Percentiles rank a stretch among this genome's conserved stretches.
Conservation (phyloP, 139 green algal species). For the Chlorella ohadii region DNA sequence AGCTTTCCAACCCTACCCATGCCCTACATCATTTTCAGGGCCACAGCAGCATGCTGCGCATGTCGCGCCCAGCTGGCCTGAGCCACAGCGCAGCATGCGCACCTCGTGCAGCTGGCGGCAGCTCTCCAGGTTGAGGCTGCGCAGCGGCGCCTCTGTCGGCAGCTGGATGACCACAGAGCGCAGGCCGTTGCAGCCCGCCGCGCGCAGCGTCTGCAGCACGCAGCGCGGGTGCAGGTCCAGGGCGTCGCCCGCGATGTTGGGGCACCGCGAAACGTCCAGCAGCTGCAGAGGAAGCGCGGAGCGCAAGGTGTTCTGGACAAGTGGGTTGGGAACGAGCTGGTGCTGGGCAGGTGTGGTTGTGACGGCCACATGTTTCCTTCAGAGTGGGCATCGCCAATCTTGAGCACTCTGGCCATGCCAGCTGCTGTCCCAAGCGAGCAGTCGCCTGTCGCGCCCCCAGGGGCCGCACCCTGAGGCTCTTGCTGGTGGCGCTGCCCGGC, state of each 20-base stretch:
- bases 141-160: conserved; percentile 7
- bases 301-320: neutral
- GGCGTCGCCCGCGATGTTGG: neutral
- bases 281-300: neutral
- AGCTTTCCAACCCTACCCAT: too few relatives aligned
- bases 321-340: too few relatives aligned
- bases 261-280: conserved; percentile 29
- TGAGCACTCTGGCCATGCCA: too few relatives aligned
- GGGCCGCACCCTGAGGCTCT: conserved; percentile 12
- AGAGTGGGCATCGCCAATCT: too few relatives aligned
- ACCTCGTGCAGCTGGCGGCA: conserved; percentile 34
- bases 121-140: neutral
- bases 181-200: conserved; percentile 4
- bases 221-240: conserved; percentile 18
- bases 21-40: too few relatives aligned
- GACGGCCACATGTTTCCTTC: too few relatives aligned
- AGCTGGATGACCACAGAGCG: conserved; percentile 29
- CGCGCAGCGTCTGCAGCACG: neutral
- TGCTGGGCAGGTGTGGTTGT: too few relatives aligned
- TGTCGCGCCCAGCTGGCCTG: too few relatives aligned
- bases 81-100: too few relatives aligned
- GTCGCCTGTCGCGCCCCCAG: neutral
- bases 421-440: too few relatives aligned
- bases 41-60: too few relatives aligned
- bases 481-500: conserved; percentile 29